Conservation (phyloP, 345 rosid genomes). For the Eucalyptus paniculata region DNA sequence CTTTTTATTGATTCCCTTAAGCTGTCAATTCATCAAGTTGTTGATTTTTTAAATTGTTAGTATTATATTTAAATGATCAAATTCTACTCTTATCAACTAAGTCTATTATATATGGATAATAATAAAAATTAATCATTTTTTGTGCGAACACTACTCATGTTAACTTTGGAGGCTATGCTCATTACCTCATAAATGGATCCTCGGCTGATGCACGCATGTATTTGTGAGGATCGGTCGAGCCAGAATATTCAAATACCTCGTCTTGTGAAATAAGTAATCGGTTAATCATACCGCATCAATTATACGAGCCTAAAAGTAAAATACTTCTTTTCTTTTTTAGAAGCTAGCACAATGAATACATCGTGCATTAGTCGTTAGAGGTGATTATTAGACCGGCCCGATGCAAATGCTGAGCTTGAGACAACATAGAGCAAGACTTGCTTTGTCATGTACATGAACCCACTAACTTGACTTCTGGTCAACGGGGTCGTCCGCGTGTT, state of each 20-base stretch:
- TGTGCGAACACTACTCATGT: neutral
- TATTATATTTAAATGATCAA: no score
- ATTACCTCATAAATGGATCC: no score
- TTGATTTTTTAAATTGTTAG: rapidly evolving
- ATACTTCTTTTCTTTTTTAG: neutral
- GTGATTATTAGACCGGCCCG: no score
- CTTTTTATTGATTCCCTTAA: no score
- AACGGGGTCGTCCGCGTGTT: neutral
- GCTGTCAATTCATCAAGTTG: neutral
- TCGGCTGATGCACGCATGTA: rapidly evolving
- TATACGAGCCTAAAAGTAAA: no score
- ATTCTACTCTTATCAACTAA: no score
- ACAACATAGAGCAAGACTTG: neutral
- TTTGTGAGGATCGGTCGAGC: neutral
- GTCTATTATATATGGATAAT: no score
- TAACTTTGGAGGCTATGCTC: neutral
- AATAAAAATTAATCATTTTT: no score
- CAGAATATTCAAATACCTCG: neutral
- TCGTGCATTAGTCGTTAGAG: neutral
- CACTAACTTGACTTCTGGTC: neutral
- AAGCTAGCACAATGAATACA: neutral
- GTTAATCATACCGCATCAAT: neutral
- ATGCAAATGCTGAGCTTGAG: no score
- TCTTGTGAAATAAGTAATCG: neutral
- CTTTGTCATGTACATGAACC: neutral